Base-by-base conservation (phyloP, 228 moss, liverwort and hornwort genomes). In the Sphagnum magellanicum region DNA sequence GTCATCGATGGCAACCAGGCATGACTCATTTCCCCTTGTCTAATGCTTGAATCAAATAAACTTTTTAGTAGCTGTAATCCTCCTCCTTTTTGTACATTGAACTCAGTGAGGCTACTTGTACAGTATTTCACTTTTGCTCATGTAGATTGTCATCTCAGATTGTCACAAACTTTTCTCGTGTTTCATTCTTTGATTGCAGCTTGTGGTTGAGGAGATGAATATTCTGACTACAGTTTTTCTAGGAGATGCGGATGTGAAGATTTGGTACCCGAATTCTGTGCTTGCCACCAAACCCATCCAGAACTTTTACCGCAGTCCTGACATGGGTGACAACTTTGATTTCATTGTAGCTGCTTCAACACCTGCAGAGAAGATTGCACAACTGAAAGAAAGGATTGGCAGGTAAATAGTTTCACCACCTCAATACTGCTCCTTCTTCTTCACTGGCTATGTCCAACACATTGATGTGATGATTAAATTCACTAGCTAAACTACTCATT, bases 201-300 rank as follows among this genome's bases (percentile, higher is more conserved):
- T 83, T 46, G 87, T 87, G 76, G 83, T 87, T 4, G 83, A 87
- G 72, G 87, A 87, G 73, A 83, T 87, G 87, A 87, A 87, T 48
- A 83, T 87, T 11, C 63, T 87, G 67, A 87, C 87, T 0, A 83
- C 87, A n/a, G 87, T 87, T 53, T 68, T 87, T 51, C 80, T 87
- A 5, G 87, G 87, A 65, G 87, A 87, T 64, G 83, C 80, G 16
- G 78, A 78, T 51, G 83, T 83, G 17, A 87, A 87, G 66, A 73
- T 87, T 53, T 83, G 83, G 79, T 87, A 78, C 61, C 83, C 87
- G 4, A 87, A 87, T 50, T 68, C 87, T 16, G 87, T 83, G 66
- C 81, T 87, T 48, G 80, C 87, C 63, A 87, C 81, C 50, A 87
- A 87, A 76, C 76, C 83, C 50, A 87, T 83, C 8, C 14, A 74